These are phyloP conservation scores for Amaranthus cruentus DNA, from an alignment of 148 eudicot genomes.

Conservation along the genomic window DNA sequence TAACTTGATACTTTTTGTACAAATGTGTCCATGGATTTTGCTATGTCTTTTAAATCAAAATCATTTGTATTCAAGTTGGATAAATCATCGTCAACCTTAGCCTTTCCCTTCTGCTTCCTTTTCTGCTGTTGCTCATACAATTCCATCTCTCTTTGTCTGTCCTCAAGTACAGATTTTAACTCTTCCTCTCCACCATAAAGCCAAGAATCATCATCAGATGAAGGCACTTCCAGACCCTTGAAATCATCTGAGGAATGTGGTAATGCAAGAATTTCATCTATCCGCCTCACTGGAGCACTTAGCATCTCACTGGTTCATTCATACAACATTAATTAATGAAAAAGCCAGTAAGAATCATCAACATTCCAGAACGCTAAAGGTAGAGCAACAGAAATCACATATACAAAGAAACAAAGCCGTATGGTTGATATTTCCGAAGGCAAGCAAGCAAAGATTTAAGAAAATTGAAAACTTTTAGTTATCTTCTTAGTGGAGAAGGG, in stretches of 20 bases:
- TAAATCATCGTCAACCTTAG: slow-evolving; percentile 36
- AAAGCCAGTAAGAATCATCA: neutral
- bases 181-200: slow-evolving; percentile 89
- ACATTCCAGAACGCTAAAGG: neutral
- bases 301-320: slow-evolving; percentile 57
- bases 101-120: slow-evolving; percentile 59
- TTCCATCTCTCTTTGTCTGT: slow-evolving; percentile 87
- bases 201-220: slow-evolving; percentile 93
- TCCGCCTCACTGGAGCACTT: slow-evolving; percentile 68
- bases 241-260: slow-evolving; percentile 63
- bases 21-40: slow-evolving; percentile 80
- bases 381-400: neutral
- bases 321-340: neutral
- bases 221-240: slow-evolving; percentile 51
- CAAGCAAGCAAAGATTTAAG: neutral
- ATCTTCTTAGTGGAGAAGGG: no score
- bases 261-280: slow-evolving; percentile 78
- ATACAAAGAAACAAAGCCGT: neutral
- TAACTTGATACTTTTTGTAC: slow-evolving; percentile 70
- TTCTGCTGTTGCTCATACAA: slow-evolving; percentile 47
- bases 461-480: neutral
- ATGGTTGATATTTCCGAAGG: neutral
- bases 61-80: slow-evolving; percentile 32
- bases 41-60: slow-evolving; percentile 65
- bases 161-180: slow-evolving; percentile 70